phyloP scores from a whole-genome alignment of 2,329 filamentous ascomycete genomes.

The Cladosporium sp. region DNA sequence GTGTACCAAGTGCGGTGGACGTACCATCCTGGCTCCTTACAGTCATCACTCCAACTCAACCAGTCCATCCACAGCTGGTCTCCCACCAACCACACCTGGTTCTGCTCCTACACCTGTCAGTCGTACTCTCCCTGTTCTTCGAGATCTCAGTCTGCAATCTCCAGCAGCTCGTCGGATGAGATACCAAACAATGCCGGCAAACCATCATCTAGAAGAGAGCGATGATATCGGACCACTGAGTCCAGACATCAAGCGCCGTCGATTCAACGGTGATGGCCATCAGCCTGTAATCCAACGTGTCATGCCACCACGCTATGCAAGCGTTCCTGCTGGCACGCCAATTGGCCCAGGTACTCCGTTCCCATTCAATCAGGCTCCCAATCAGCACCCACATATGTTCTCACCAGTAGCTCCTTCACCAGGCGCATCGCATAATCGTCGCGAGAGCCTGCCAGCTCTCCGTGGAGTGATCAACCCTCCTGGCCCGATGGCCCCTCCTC shows the following conservation, averaged over 20 bases:
- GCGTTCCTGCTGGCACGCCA: slow-evolving; percentile 14
- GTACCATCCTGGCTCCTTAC: slow-evolving; percentile 58
- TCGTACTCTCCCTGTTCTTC: slow-evolving; percentile 32
- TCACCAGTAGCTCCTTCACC: slow-evolving; percentile 31
- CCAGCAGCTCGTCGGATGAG: slow-evolving; percentile 25
- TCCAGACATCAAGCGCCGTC: slow-evolving; percentile 59
- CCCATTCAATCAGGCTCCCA: slow-evolving; percentile 27
- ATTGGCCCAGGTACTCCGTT: slow-evolving; percentile 36
- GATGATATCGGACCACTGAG: slow-evolving; percentile 44
- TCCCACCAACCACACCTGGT: slow-evolving; percentile 27
- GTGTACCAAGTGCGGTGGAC: slow-evolving; percentile 68
- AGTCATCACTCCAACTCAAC: slow-evolving; percentile 19
- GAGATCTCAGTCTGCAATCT: slow-evolving; percentile 32
- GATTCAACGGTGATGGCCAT: slow-evolving; percentile 45
- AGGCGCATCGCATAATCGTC: slow-evolving; percentile 22
- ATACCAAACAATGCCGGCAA: slow-evolving; percentile 28
- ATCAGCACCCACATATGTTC: slow-evolving; percentile 39
- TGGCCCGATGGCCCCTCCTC: slow-evolving; percentile 50
- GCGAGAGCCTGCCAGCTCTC: slow-evolving; percentile 40
- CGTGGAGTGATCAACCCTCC: slow-evolving; percentile 28
- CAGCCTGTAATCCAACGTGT: slow-evolving; percentile 36
- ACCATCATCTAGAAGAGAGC: slow-evolving; percentile 29
- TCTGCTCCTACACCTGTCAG: slow-evolving; percentile 30
- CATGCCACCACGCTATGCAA: slow-evolving; percentile 27
- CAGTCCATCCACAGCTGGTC: slow-evolving; percentile 23